Evolutionary conservation across 1,139 yeast species (phyloP), one percentile per base, ranked within the genome.

Genomic region (Magnusiomyces ingens): DNA sequence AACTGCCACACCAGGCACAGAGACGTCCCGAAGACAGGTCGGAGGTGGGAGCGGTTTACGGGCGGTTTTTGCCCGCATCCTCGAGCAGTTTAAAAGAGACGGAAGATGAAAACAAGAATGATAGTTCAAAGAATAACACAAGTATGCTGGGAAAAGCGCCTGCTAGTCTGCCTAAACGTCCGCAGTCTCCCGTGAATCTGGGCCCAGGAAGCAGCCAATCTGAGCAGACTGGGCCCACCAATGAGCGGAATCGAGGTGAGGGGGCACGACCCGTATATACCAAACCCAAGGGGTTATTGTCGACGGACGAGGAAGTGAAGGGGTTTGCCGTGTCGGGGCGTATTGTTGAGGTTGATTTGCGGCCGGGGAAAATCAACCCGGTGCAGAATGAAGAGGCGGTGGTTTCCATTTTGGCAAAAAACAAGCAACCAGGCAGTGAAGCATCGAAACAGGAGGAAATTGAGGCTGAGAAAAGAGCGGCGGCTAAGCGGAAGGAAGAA

Each of bases 251-350:
- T 5, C 4, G 8, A 8, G 8, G 8, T 26, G 32, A 26, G 8
- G 32, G 32, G 4, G 8, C 32, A 26, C 32, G 32, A 26, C 32
- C 32, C 4, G 8, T 26, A 5, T 26, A 26, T 26, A 26, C 41
- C 41, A 32, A 36, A 15, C 48, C 48, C 8, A 11, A 40, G 3
- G 48, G 48, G 32, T 12, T 45, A 18, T 13, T 19, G 5, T 45
- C 48, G 2, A 45, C 48, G 2, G 48, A 45, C 17, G 48, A 45
- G 17, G 48, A 45, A 15, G 48, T 45, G 3, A 45, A 45, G 32
- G 18, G 19, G 8, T 45, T 45, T 45, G 48, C 48, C 2, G 48
- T 45, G 6, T 18, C 32, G 12, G 48, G 48, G 13, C 35, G 22
- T 13, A 45, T 45, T 45, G 48, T 45, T 2, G 48, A 45, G 32